phyloP scores from a whole-genome alignment of 208 protist genomes.

The Leishmania braziliensis region DNA sequence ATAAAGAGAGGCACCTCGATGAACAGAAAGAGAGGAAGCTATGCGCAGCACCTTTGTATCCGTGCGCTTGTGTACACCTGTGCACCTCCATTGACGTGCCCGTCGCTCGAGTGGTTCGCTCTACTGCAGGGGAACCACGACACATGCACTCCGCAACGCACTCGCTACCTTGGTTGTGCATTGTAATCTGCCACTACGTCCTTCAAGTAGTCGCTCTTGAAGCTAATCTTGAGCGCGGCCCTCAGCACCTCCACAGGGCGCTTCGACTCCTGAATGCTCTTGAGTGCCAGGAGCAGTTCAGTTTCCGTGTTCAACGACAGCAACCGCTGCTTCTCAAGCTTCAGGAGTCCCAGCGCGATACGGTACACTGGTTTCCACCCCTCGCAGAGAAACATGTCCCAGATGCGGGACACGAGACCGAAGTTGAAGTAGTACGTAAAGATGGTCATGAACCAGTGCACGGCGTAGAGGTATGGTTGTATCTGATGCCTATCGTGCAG shows the following conservation, averaged over 20 bases:
- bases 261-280: slow-evolving; percentile 70
- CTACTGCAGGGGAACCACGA: neutral
- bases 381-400: slow-evolving; percentile 93
- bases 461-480: slow-evolving; percentile 64
- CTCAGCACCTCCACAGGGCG: slow-evolving; percentile 50
- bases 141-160: neutral
- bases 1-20: neutral
- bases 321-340: slow-evolving; percentile 54
- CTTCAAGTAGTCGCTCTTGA: slow-evolving; percentile 58
- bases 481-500: slow-evolving; percentile 43
- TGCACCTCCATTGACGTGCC: neutral
- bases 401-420: slow-evolving; percentile 77
- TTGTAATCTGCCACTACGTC: slow-evolving; percentile 31
- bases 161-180: neutral
- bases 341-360: slow-evolving; percentile 77
- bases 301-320: slow-evolving; percentile 42
- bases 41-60: neutral
- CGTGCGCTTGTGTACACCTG: neutral
- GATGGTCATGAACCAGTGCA: slow-evolving; percentile 88
- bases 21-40: neutral
- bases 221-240: slow-evolving; percentile 64
- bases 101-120: neutral
- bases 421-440: slow-evolving; percentile 89
- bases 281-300: slow-evolving; percentile 63
- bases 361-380: slow-evolving; percentile 92